Base-by-base conservation (phyloP, 352 stramenopile genomes). In the Phytophthora cryptogea region DNA sequence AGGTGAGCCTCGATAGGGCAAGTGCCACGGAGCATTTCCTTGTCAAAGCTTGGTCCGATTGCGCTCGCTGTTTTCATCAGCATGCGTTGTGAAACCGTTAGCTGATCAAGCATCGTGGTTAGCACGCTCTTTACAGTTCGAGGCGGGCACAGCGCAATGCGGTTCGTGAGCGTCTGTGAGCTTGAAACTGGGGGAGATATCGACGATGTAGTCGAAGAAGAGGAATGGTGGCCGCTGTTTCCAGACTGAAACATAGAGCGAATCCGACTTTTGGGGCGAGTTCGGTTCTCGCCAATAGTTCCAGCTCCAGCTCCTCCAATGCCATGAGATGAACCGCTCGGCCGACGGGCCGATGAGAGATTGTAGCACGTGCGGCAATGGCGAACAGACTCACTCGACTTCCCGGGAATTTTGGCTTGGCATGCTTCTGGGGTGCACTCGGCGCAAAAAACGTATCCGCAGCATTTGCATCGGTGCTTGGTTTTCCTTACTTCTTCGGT, bases 21-120 rank as follows among this genome's bases (percentile, higher is more conserved):
- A 37, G 85, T 68, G 9, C 66, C 77, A 10, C 82, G 78, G 16
- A 95, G 68, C 9, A 84, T 68, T 32, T 93, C 82, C 40, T 87
- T 72, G 46, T 95, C 86, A 66, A 95, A 95, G 6, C 75, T 59
- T 4, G 79, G 66, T 6, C 83, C 86, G 27, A 95, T 88, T 17
- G 89, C 79, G 44, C 84, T 95, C 7, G 86, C 86, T 9, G 86
- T 95, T 59, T 95, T 95, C 75, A 95, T 83, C 11, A 95, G 69
- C 81, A 94, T 93, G 27, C 80, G 77, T 58, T 95, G 86, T 6
- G 83, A 93, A 1, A 92, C 80, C 1, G 81, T 90, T 16, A 95
- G 70, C 46, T 92, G 83, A 39, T 95, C 86, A 3, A 95, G 66
- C 68, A 92, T 65, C 11, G 84, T 94, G 23, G 85, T 93, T 13